Evolutionary conservation across 441 rosid species (phyloP).

Genomic region (Croton setiger): DNA sequence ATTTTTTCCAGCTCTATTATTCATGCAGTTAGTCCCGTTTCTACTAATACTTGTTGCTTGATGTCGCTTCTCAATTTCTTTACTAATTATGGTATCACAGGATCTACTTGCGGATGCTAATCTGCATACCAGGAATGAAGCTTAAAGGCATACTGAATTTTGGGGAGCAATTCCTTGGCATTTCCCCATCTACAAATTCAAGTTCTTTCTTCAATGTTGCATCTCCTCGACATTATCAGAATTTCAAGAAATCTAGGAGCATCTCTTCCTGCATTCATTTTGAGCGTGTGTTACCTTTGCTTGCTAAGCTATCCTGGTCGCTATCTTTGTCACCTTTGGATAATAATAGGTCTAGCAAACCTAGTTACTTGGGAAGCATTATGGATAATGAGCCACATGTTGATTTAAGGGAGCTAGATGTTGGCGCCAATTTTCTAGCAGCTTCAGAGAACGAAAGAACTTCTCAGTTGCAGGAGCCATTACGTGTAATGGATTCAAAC

Average conservation of each 20-base stretch:
- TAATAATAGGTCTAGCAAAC: constrained; percentile 38
- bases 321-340: constrained; percentile 57
- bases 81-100: constrained; percentile 36
- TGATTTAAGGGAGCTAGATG: constrained; percentile 43
- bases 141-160: constrained; percentile 62
- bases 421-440: constrained; percentile 31
- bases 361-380: constrained; percentile 37
- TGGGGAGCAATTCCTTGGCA: constrained; percentile 56
- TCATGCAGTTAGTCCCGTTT: neutral
- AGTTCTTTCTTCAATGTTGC: constrained; percentile 59
- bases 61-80: constrained; percentile 18
- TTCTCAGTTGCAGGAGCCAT: constrained; percentile 42
- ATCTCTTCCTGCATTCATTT: constrained; percentile 65
- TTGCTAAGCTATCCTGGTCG: constrained; percentile 87
- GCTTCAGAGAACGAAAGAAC: constrained; percentile 39
- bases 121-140: constrained; percentile 77
- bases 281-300: constrained; percentile 53
- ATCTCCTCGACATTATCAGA: constrained; percentile 56
- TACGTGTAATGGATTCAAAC: constrained; percentile 86
- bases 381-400: constrained; percentile 39
- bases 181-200: constrained; percentile 63
- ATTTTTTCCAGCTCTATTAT: neutral
- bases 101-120: constrained; percentile 86
- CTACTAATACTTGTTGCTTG: neutral
- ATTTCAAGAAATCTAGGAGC: constrained; percentile 52